phyloP scores from a whole-genome alignment of 2,329 filamentous ascomycete genomes.

The Ceratocystis lukuohia region DNA sequence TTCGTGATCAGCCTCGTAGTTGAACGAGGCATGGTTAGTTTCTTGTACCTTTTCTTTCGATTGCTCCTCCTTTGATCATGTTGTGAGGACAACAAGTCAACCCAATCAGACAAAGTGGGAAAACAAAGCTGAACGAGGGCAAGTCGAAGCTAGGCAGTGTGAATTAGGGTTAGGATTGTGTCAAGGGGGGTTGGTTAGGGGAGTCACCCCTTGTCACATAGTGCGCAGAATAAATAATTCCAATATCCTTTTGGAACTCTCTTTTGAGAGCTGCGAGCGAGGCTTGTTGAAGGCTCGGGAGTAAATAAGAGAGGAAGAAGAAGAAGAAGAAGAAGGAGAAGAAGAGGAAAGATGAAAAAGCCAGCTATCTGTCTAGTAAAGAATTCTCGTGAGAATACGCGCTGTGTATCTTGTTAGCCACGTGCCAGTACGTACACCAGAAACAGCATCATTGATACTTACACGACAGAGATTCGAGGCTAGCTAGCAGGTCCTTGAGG shows the following conservation, averaged over 20 bases:
- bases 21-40: neutral
- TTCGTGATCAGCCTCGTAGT: neutral
- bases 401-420: constrained; percentile 24
- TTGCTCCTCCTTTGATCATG: neutral
- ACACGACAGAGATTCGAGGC: constrained; percentile 69
- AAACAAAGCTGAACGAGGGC: too few relatives aligned
- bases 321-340: neutral
- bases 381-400: constrained; percentile 35
- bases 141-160: too few relatives aligned
- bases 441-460: constrained; percentile 29
- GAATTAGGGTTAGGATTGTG: too few relatives aligned
- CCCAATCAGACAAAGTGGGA: too few relatives aligned
- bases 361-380: constrained; percentile 28
- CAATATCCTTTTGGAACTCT: neutral
- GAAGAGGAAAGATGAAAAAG: too few relatives aligned
- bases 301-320: neutral
- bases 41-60: neutral
- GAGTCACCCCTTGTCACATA: too few relatives aligned
- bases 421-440: neutral
- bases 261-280: neutral
- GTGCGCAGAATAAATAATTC: neutral
- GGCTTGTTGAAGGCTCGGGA: constrained; percentile 4
- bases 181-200: too few relatives aligned
- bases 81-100: too few relatives aligned
- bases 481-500: constrained; percentile 75